phyloP scores from a whole-genome alignment of 306 rosid genomes.

The Cicer judaicum region DNA sequence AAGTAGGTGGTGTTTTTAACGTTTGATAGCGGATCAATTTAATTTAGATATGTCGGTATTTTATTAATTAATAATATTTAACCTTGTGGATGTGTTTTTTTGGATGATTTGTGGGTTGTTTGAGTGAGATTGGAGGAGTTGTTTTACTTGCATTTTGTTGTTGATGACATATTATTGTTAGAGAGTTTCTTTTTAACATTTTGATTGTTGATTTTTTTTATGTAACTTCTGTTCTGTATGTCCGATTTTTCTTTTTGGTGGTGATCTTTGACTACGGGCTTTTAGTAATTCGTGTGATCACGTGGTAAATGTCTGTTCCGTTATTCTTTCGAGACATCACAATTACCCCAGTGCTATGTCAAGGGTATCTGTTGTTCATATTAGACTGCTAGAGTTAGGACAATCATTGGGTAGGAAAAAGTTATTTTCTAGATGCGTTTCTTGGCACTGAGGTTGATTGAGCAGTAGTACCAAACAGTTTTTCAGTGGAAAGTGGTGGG shows the following conservation, averaged over 20 bases:
- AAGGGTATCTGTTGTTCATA: neutral
- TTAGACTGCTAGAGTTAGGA: neutral
- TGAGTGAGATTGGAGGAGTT: neutral
- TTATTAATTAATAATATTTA: neutral
- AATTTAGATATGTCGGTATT: neutral
- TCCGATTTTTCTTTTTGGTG: too few relatives aligned
- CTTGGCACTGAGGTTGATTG: neutral
- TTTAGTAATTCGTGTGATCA: neutral
- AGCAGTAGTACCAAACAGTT: neutral
- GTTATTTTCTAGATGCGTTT: neutral
- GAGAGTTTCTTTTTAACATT: neutral
- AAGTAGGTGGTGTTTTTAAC: constrained; percentile 1
- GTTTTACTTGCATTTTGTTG: constrained; percentile 34
- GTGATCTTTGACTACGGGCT: neutral
- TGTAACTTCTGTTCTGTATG: neutral
- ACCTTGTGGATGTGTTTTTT: constrained; percentile 16
- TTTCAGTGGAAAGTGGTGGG: neutral
- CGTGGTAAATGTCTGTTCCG: neutral
- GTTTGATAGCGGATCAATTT: neutral
- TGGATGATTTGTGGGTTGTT: constrained; percentile 14
- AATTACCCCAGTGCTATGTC: neutral
- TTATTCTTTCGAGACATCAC: neutral
- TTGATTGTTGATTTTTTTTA: constrained; percentile 14
- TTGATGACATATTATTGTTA: neutral
- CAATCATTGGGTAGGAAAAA: neutral